Percentiles rank a stretch among this genome's conserved stretches.
These are phyloP conservation scores for Gremmenia infestans DNA, from an alignment of 2,329 filamentous ascomycete species.

Conservation along the genomic window DNA sequence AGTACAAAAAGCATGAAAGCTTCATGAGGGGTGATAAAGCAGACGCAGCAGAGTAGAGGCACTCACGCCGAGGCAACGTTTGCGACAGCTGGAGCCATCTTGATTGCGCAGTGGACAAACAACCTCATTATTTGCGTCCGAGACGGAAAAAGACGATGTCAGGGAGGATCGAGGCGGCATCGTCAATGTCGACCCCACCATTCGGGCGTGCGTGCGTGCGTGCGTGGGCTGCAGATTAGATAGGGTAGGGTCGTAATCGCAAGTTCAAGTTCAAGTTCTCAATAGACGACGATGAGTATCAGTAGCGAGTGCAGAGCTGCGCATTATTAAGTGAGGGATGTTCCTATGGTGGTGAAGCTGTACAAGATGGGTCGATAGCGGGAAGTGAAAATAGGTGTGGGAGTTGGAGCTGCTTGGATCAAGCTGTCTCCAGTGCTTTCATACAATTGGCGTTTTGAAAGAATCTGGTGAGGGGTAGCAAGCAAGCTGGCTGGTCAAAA, in stretches of 20 bases:
- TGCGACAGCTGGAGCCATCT: conserved; percentile 94
- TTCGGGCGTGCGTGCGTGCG: conserved; percentile 28
- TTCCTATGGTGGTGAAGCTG: neutral
- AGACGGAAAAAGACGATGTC: conserved; percentile 86
- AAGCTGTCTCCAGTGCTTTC: neutral
- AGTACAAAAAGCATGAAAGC: conserved; percentile 21
- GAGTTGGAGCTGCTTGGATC: conserved; percentile 3
- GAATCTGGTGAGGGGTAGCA: neutral
- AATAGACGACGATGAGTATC: conserved; percentile 14
- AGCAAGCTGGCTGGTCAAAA: neutral
- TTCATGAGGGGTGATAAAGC: conserved; percentile 23
- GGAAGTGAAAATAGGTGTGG: conserved; percentile 1
- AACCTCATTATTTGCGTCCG: conserved; percentile 91
- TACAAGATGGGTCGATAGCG: conserved; percentile 3
- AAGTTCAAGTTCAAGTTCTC: conserved; percentile 12
- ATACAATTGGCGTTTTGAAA: no score
- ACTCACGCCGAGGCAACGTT: conserved; percentile 97
- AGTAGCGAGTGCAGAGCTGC: conserved; percentile 3
- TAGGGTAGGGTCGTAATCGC: conserved; percentile 21
- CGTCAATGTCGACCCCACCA: conserved; percentile 51
- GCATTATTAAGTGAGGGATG: conserved; percentile 6
- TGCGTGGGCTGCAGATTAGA: conserved; percentile 12
- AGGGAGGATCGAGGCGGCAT: conserved; percentile 89
- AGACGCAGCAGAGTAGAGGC: conserved; percentile 29
- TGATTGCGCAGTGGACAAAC: conserved; percentile 94